Percentiles rank a stretch among this genome's conserved stretches.
These are phyloP conservation scores for Claviceps fusiformis DNA, from an alignment of 2,329 filamentous ascomycete species.

Conservation along the genomic window DNA sequence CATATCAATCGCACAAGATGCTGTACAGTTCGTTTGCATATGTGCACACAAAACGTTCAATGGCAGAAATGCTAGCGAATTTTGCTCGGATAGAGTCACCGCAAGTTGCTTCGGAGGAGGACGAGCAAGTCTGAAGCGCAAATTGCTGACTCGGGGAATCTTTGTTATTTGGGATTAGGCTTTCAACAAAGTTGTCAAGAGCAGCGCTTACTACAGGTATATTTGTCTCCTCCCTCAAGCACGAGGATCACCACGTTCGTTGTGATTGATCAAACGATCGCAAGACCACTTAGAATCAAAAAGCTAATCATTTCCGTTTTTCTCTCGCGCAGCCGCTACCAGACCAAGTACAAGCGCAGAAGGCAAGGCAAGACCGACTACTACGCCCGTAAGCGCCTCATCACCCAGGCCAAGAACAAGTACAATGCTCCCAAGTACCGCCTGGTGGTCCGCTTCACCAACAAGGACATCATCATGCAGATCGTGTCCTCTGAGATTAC, in stretches of 20 bases:
- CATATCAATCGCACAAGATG: not conserved
- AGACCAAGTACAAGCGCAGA: slow-evolving; percentile 99
- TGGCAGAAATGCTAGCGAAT: slow-evolving; percentile 29
- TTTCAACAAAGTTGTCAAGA: slow-evolving; percentile 95
- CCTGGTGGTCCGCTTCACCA: slow-evolving; percentile 97
- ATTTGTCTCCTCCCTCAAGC: not conserved
- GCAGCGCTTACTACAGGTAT: slow-evolving; percentile 95
- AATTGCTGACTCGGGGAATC: slow-evolving; percentile 94
- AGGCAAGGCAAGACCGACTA: slow-evolving; percentile 98
- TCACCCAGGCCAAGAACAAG: slow-evolving; percentile 99
- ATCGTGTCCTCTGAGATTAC: slow-evolving; percentile 92
- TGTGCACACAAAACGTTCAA: not conserved
- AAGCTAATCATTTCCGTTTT: slow-evolving; percentile 24
- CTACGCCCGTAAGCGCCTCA: slow-evolving; percentile 98
- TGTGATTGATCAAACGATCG: not conserved
- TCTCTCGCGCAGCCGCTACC: slow-evolving; percentile 61
- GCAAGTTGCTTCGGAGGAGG: slow-evolving; percentile 96
- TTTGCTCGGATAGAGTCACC: slow-evolving; percentile 51
- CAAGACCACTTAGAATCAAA: not conserved
- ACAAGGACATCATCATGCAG: slow-evolving; percentile 98
- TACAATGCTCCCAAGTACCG: slow-evolving; percentile 99
- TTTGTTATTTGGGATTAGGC: slow-evolving; percentile 37
- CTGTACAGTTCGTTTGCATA: not conserved
- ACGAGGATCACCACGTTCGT: not conserved
- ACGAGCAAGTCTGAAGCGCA: slow-evolving; percentile 72